Percentiles rank a stretch among this genome's conserved stretches.
Conservation (phyloP, 2,329 filamentous ascomycete species). For the Alternaria hordeiaustralica region DNA sequence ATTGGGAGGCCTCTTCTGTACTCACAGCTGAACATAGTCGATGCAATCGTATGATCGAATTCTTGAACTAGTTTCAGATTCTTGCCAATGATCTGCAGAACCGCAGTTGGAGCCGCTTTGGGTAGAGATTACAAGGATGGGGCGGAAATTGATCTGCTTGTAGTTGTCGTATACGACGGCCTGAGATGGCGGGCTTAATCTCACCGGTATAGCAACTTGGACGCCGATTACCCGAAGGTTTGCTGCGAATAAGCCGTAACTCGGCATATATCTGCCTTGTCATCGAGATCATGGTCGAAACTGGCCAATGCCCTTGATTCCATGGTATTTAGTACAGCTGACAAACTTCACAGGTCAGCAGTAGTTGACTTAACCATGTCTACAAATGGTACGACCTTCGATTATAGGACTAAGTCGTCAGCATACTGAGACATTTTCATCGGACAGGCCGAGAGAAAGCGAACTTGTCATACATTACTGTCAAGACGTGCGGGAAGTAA, state of each 20-base stretch:
- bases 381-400: background rate
- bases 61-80: background rate
- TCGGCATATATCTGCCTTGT: background rate
- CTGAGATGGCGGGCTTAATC: background rate
- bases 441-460: background rate
- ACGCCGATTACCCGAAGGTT: background rate
- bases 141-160: background rate
- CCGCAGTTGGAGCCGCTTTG: background rate
- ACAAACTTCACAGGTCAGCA: background rate
- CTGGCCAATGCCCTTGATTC: background rate
- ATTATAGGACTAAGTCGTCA: background rate
- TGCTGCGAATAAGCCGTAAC: background rate
- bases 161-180: background rate
- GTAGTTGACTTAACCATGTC: background rate
- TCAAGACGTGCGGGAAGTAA: background rate
- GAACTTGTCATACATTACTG: background rate
- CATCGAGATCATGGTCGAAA: background rate
- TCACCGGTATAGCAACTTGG: background rate
- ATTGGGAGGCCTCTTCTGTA: background rate
- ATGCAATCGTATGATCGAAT: background rate
- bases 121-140: background rate
- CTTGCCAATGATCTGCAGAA: background rate
- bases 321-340: background rate
- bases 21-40: background rate
- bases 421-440: background rate